A percentile compares a stretch with the other conserved stretches of the same genome.
phyloP scores from a whole-genome alignment of 2,329 filamentous ascomycete genomes.

The Venturia asperata region DNA sequence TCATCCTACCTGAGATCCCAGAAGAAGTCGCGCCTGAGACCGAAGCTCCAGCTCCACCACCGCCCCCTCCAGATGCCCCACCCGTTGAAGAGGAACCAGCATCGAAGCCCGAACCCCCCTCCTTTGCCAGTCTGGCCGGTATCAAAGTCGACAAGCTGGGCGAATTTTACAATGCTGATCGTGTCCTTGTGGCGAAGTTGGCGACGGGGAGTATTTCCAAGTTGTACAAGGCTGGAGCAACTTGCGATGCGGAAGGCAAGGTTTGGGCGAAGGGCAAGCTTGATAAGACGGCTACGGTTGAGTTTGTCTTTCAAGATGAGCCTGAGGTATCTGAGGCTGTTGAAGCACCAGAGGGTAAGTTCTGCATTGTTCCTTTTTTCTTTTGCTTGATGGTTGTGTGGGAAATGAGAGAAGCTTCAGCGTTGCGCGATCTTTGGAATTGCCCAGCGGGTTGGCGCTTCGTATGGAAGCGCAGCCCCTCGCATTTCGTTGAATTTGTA shows the following conservation, averaged over 20 bases:
- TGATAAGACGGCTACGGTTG: constrained; percentile 18
- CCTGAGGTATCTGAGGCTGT: constrained; percentile 22
- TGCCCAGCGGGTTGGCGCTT: not conserved
- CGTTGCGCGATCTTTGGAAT: not conserved
- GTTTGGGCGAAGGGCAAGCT: constrained; percentile 10
- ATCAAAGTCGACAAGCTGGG: constrained; percentile 12
- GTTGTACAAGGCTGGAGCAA: constrained; percentile 2
- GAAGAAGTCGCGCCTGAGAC: constrained; percentile 33
- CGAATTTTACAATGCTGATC: constrained; percentile 25
- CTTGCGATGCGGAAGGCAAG: constrained; percentile 16
- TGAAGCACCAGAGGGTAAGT: constrained; percentile 27
- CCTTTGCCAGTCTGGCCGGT: constrained; percentile 8
- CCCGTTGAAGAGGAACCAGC: constrained; percentile 27
- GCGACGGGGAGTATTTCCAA: constrained; percentile 33
- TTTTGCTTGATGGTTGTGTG: not conserved
- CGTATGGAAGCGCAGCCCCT: not conserved
- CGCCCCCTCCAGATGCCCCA: not conserved
- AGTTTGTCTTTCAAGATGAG: constrained; percentile 36
- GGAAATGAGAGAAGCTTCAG: not conserved
- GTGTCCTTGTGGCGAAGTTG: constrained; percentile 28
- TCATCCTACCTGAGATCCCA: constrained; percentile 28
- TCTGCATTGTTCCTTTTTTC: not conserved
- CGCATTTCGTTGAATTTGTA: not conserved
- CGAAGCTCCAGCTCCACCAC: constrained; percentile 17
- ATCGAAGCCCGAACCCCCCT: not conserved